Conservation (phyloP, 441 rosid species). For the Euphorbia celastroides region DNA sequence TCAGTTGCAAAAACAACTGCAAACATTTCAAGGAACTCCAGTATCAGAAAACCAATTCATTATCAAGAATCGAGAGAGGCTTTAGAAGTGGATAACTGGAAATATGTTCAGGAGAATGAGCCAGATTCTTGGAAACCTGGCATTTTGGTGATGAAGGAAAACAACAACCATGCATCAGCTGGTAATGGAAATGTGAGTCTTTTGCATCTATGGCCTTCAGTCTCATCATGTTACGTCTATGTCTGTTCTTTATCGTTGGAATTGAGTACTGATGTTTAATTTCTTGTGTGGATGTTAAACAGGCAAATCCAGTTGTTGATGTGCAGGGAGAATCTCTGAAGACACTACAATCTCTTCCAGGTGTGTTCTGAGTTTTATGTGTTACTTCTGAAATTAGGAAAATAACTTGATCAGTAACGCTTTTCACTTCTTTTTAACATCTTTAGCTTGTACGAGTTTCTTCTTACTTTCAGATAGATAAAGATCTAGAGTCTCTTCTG, state of each 20-base stretch:
- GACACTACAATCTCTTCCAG: constrained; percentile 37
- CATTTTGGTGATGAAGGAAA: constrained; percentile 33
- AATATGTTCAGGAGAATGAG: constrained; percentile 33
- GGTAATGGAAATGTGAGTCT: constrained; percentile 66
- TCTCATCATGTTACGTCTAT: constrained; percentile 8
- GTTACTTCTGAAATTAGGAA: not conserved
- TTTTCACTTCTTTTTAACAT: not conserved
- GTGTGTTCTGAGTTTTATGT: constrained; percentile 36
- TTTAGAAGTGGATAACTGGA: constrained; percentile 34
- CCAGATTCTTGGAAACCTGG: constrained; percentile 29
- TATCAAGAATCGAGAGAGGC: constrained; percentile 38
- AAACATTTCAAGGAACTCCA: constrained; percentile 40
- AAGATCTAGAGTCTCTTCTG: not conserved
- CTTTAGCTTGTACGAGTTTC: not conserved
- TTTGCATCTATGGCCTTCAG: constrained; percentile 5
- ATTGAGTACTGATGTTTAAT: constrained; percentile 17
- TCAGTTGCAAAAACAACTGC: constrained; percentile 33
- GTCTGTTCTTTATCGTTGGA: constrained; percentile 3
- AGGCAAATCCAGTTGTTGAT: constrained; percentile 40
- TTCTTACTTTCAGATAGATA: not conserved
- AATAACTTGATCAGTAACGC: not conserved
- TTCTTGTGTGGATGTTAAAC: constrained; percentile 22
- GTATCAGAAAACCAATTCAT: constrained; percentile 43
- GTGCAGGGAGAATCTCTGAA: constrained; percentile 35
- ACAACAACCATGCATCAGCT: constrained; percentile 25